Evolutionary conservation across 2,329 filamentous ascomycete genomes (phyloP), one percentile per base, ranked within the genome.

Genomic region (Nemania abortiva): DNA sequence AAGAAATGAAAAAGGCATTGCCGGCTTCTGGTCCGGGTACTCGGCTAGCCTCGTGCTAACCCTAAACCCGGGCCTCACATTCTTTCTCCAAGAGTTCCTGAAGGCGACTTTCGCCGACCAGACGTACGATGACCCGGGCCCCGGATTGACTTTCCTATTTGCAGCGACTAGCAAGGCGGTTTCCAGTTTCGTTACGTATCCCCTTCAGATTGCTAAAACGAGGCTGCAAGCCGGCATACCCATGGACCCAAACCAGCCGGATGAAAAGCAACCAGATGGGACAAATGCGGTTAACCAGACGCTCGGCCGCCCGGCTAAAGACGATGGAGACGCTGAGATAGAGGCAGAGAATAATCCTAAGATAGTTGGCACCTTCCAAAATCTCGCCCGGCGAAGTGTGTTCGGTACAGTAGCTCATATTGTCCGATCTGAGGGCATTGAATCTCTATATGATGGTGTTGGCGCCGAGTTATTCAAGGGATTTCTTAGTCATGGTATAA

Each of bases 1-100:
- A 68, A 82, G 84, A 49, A 76, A 82, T 1, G 91, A 95, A 77
- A 92, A 91, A 73, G 94, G 94, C 0, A 68, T 94, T 10, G 77
- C 84, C 53, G 94, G 93, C 2, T 91, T 97, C 75, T 97, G 94
- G 95, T 91, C 93, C 0, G 94, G 94, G 0, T 97, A 97, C 79
- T 93, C 92, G 22, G 93, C 94, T 1, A 91, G 88, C 24, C 80
- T 97, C 66, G 85, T 97, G 47, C 82, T 97, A 59, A 95, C 94
- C 0, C 84, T 97, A 31, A 97, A 97, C 75, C 94, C 95, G 1
- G 91, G 91, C 72, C 87, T 97, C 71, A 97, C 95, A 0, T 95
- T 97, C 78, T 90, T 95, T 73, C 83, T 97, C 34, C 93, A 97
- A 76, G 90, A 93, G 74, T 82, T 90, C 7, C 82, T 96, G 22